phyloP scores from a whole-genome alignment of 164 flowering plant genomes.

The Kingdonia uniflora region DNA sequence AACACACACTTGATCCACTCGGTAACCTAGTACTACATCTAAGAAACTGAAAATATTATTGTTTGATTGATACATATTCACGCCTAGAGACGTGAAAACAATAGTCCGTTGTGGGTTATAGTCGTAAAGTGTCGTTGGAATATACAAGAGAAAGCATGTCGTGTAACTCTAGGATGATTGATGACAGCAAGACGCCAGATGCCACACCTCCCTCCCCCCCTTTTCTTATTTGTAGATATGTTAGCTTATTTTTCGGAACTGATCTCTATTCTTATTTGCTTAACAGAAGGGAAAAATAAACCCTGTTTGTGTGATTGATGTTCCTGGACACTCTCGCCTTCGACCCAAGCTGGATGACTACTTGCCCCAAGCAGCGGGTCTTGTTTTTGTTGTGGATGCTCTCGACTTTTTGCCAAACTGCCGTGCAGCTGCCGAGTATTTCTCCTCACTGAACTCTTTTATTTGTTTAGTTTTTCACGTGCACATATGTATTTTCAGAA shows the following conservation, averaged over 20 bases:
- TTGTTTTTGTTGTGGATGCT: conserved; percentile 90
- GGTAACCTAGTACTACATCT: too few relatives aligned
- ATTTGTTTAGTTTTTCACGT: neutral
- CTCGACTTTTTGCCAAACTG: conserved; percentile 80
- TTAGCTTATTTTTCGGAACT: neutral
- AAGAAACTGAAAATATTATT: too few relatives aligned
- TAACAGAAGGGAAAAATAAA: conserved; percentile 36
- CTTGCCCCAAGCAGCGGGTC: conserved; percentile 74
- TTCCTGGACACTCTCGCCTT: conserved; percentile 95
- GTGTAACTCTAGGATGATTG: neutral
- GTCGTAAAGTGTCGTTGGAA: too few relatives aligned
- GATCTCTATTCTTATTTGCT: neutral
- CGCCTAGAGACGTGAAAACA: too few relatives aligned
- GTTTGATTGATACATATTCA: too few relatives aligned
- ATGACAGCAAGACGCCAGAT: too few relatives aligned
- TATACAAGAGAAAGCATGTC: too few relatives aligned
- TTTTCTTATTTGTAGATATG: too few relatives aligned
- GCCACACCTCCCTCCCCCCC: too few relatives aligned
- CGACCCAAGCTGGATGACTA: conserved; percentile 80
- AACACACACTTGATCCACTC: too few relatives aligned
- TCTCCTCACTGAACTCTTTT: neutral
- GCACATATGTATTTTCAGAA: neutral
- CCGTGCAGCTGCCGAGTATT: conserved; percentile 83
- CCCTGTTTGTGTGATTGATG: conserved; percentile 80
- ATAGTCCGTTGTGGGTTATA: too few relatives aligned